Base-by-base conservation (phyloP, 805 yeast genomes). In the Candida pini region DNA sequence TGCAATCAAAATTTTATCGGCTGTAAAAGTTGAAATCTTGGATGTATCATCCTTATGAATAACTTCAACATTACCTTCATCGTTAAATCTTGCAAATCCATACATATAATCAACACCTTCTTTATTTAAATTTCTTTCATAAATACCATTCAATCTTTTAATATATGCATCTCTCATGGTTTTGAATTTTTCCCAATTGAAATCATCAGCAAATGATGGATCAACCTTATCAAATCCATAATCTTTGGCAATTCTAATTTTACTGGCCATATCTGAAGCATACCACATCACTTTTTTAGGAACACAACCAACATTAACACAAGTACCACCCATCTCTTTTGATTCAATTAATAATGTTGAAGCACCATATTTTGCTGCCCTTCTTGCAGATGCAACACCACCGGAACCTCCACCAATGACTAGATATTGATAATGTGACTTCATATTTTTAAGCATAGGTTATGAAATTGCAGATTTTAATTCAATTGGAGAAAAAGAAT, bases 351-450 rank as follows among this genome's bases (percentile, higher is more conserved):
- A 54, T 34, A 89, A 66, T 2, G 92, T 81, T 48, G 87, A 86
- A 18, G 94, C 95, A 18, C 98, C 98, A 49, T 89, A 77, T 21
- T 77, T 72, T 24, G 97, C 96, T 9, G 98, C 97, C 51, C 97
- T 78, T 62, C 99, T 79, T 12, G 97, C 94, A 15, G 94, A 80
- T n/a, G 98, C 96, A 29, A 92, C 97, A 48, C 99, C 99, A 30
- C 97, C 99, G 24, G 96, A 87, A 10, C 99, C 99, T 39, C 98
- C 99, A 34, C 99, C 99, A 47, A 92, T 92, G 39, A 92, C 98
- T 33, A 92, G 67, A 58, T 85, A 90, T 54, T 92, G 88, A 69
- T 78, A 92, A 58, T 86, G 90, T 33, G 64, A 56, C 32, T 56
- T 56, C 64, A 59, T 58, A 22, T 51, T 42, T 30, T 39, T 51